Base-by-base conservation (phyloP, 495 filamentous ascomycete genomes). In the Penicillium steckii region DNA sequence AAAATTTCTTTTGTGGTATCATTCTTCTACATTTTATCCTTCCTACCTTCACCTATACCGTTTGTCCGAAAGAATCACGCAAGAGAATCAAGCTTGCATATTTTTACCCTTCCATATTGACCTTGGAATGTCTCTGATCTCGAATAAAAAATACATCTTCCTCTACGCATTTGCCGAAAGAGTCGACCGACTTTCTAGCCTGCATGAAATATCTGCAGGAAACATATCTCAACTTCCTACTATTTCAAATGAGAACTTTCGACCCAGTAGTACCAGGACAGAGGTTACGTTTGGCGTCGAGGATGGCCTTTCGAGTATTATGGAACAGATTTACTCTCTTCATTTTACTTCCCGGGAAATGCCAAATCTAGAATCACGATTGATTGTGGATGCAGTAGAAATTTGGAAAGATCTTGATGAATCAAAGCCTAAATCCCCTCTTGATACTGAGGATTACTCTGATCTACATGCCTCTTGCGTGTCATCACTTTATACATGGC, bases 401-500 rank as follows among this genome's bases (percentile, higher is more conserved):
- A 42, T 50, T n/a, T 50, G 47, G 47, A 32, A 30, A 22, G 25
- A 42, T 12, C 47, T 50, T n/a, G 47, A 50, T 21, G 24, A 50
- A 5, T 23, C 30, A n/a, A 21, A 42, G 3, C 35, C 47, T 26
- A 22, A 37, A 22, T 23, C 37, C 15, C 35, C 37, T 25, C 24
- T 50, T 37, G 47, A 50, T 21, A 12, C 35, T 10, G 18, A 22
- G 5, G 24, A 23, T 8, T 50, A 42, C 15, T 19, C 37, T 30
- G 37, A 25, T 26, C 10, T 50, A 27, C 47, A 50, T 42, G 33
- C 47, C 15, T 41, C 47, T 17, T 50, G 47, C 23, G 35, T 42
- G 10, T 41, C 47, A 22, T 35, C 47, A 18, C 24, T 50, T 1
- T 50, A 41, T 50, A 23, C 26, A 5, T 50, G 47, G 47, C 47